A percentile compares a stretch with the other conserved stretches of the same genome.
These are phyloP conservation scores for Cenococcum geophilum DNA, from an alignment of 495 filamentous ascomycete species.

Conservation along the genomic window DNA sequence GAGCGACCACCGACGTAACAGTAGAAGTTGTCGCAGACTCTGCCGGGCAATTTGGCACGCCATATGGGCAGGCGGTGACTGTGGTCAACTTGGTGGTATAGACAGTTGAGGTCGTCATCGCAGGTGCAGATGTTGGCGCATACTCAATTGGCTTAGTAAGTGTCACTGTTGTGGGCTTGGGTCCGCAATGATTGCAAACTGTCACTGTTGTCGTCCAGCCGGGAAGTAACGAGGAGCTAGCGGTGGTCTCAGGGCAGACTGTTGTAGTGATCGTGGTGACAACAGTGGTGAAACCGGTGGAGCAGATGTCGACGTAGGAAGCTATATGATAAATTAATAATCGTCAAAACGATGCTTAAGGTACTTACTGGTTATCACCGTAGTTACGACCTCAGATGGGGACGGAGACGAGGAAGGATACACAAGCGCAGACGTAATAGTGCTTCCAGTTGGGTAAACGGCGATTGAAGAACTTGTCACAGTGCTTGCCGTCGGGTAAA, in stretches of 20 bases:
- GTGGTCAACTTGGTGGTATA: constrained; percentile 7
- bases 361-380: constrained; percentile 14
- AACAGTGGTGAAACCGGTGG: constrained; percentile 16
- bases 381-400: neutral
- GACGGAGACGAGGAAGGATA: neutral
- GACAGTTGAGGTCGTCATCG: constrained; percentile 6
- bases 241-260: constrained; percentile 9
- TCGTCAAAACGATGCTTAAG: neutral
- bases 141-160: constrained; percentile 20
- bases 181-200: constrained; percentile 22
- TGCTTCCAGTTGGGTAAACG: constrained; percentile 1
- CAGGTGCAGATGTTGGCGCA: neutral
- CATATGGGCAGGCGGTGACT: neutral
- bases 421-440: neutral
- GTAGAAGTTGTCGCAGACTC: neutral
- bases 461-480: neutral
- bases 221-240: constrained; percentile 9
- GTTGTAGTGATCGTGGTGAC: constrained; percentile 17
- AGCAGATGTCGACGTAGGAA: constrained; percentile 24
- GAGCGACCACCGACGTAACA: neutral
- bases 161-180: constrained; percentile 22
- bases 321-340: neutral
- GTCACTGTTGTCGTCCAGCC: constrained; percentile 22
- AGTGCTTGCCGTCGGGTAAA: neutral
- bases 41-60: constrained; percentile 1